Percentiles rank a stretch among this genome's conserved stretches.
These are phyloP conservation scores for Sclerotinia spermophila DNA, from an alignment of 2,329 filamentous ascomycete genomes.

Conservation along the genomic window DNA sequence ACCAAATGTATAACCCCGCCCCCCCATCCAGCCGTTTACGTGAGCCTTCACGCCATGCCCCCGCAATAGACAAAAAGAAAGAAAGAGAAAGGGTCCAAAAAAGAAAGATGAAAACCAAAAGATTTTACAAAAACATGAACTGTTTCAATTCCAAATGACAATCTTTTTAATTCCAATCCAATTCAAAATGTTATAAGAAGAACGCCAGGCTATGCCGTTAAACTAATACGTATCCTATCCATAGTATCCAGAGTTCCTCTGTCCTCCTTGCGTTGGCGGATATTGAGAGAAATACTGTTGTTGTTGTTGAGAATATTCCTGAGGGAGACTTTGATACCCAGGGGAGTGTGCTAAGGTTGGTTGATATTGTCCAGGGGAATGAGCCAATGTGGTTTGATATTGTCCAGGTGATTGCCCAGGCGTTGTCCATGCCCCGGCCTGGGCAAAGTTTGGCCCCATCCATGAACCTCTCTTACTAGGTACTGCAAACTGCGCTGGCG, in stretches of 20 bases:
- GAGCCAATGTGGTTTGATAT: neutral
- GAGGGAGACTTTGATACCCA: constrained; percentile 21
- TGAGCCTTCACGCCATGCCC: neutral
- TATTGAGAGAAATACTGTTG: constrained; percentile 25
- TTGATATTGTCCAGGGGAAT: constrained; percentile 11
- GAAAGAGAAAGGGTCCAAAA: neutral
- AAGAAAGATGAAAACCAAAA: neutral
- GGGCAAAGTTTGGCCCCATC: constrained; percentile 36
- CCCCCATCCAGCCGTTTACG: neutral
- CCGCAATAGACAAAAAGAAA: constrained; percentile 2
- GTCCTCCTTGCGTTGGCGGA: constrained; percentile 22
- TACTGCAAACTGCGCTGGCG: constrained; percentile 27
- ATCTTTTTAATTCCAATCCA: neutral
- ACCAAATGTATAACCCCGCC: neutral
- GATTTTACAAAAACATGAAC: neutral
- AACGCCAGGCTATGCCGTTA: constrained; percentile 1
- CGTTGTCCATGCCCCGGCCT: constrained; percentile 38
- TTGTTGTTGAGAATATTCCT: constrained; percentile 22
- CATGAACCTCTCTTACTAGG: constrained; percentile 36
- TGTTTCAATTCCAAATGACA: neutral
- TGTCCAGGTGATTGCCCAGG: constrained; percentile 21
- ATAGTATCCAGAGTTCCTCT: constrained; percentile 24
- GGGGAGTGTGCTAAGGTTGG: constrained; percentile 4
- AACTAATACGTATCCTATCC: constrained; percentile 19
- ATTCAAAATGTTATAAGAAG: neutral